Evolutionary conservation across 2,329 filamentous ascomycete species (phyloP), one percentile per base, ranked within the genome.

Genomic region (Epichloe scottii): DNA sequence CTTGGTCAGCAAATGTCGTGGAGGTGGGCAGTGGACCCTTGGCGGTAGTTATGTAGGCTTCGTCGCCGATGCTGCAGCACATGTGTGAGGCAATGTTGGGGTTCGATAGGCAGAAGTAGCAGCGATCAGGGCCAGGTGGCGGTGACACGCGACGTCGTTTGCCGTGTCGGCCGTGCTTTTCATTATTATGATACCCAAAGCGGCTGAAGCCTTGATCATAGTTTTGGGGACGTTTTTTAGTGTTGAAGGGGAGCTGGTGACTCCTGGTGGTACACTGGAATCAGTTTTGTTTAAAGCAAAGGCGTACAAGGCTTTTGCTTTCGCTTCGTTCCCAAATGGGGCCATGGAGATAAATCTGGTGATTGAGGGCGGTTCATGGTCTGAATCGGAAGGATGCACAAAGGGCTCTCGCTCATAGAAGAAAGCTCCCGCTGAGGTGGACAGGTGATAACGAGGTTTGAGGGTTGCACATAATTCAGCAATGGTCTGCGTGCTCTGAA

Each of bases 41-140:
- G 53, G 93, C 89, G 23, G 86, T 93, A 30, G 93, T 95, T 50
- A 97, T 70, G 66, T 97, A 97, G 50, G 82, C 78, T 54, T 95
- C 86, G 17, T 89, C 83, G 49, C 87, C 93, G 56, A 98, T 91
- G 26, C 86, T 89, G 57, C 86, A 85, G 60, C 96, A 85, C 67
- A 98, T 85, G 68, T 98, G 91, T 1, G 84, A 85, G 49, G 87
- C 85, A 43, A 93, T 73, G 54, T 85, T 85, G 5, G 86, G 81
- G 65, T 95, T 96, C 5, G 88, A 90, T 11, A 98, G 76, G 64
- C 93, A 98, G 72, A 98, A 97, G 73, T 93, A 98, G 70, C 93
- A 98, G 60, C 85, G 78, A 49, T 84, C 83, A 2, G 88, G 89
- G 0, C 83, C 81, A 0, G 81, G 82, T 6, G 80, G 81, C 12